Percentiles rank a stretch among this genome's conserved stretches.
phyloP scores from a whole-genome alignment of 2,329 filamentous ascomycete genomes.

The Ascochyta viciae-villosae region DNA sequence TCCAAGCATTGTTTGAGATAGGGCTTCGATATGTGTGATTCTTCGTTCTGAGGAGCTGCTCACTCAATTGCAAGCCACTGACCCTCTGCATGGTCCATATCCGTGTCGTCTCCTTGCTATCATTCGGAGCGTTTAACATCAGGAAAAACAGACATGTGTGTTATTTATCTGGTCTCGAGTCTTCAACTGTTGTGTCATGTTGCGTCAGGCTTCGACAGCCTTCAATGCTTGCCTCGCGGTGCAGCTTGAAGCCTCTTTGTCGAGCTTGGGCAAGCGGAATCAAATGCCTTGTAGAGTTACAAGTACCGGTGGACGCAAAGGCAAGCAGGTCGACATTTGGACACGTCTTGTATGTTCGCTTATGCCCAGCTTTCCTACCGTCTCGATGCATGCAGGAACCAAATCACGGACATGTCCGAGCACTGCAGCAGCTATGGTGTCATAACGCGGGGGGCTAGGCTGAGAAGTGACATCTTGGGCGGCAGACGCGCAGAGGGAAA shows the following conservation, averaged over 20 bases:
- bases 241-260: too few species aligned
- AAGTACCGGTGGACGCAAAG: too few species aligned
- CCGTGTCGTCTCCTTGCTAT: not conserved
- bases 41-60: not conserved
- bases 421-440: slow-evolving; percentile 24
- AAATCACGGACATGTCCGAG: slow-evolving; percentile 15
- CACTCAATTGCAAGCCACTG: slow-evolving; percentile 4
- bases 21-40: not conserved
- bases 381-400: slow-evolving; percentile 1
- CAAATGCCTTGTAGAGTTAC: too few species aligned
- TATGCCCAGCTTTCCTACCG: not conserved
- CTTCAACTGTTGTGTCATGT: too few species aligned
- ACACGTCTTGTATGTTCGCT: not conserved
- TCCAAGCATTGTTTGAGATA: not conserved
- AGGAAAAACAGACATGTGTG: not conserved
- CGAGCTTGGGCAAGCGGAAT: too few species aligned
- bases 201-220: too few species aligned
- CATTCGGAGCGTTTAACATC: not conserved
- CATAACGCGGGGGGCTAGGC: slow-evolving; percentile 32
- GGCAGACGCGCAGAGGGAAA: slow-evolving; percentile 18
- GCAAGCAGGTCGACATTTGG: too few species aligned
- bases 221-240: too few species aligned
- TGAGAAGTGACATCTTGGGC: slow-evolving; percentile 11
- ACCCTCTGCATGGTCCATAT: not conserved
- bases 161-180: not conserved